Conservation (phyloP, 1,139 yeast genomes). For the Candida dubliniensis region DNA sequence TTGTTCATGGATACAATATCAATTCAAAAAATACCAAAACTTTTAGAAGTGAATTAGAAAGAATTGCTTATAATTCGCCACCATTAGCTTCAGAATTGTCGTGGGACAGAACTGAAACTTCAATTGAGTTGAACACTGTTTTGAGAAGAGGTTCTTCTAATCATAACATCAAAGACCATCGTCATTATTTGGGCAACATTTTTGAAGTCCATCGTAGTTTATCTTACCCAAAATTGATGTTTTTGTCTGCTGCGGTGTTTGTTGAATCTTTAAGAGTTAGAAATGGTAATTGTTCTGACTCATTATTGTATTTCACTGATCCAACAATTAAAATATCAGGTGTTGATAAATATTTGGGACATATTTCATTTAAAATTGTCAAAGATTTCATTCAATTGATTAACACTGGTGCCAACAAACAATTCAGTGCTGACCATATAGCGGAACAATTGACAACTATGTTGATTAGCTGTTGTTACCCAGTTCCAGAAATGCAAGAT, state of each 20-base stretch:
- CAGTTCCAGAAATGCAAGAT: slow-evolving; percentile 72
- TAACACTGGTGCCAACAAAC: slow-evolving; percentile 46
- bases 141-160: slow-evolving; percentile 87
- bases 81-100: slow-evolving; percentile 88
- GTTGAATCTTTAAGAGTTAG: slow-evolving; percentile 78
- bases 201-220: slow-evolving; percentile 55
- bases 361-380: slow-evolving; percentile 61
- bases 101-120: slow-evolving; percentile 85
- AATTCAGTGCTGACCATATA: slow-evolving; percentile 57
- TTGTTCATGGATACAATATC: slow-evolving; percentile 80
- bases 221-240: slow-evolving; percentile 82
- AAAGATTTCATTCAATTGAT: slow-evolving; percentile 54
- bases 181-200: slow-evolving; percentile 52
- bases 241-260: slow-evolving; percentile 77
- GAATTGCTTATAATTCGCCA: slow-evolving; percentile 86
- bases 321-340: slow-evolving; percentile 76
- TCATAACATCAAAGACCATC: slow-evolving; percentile 76
- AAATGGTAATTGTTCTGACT: slow-evolving; percentile 77
- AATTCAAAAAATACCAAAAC: slow-evolving; percentile 55
- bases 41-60: slow-evolving; percentile 50
- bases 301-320: slow-evolving; percentile 78
- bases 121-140: slow-evolving; percentile 88
- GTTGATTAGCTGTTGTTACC: slow-evolving; percentile 73
- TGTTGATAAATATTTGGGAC: slow-evolving; percentile 68
- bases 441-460: slow-evolving; percentile 72